These are phyloP conservation scores for Malbranchea zuffiana DNA, from an alignment of 2,329 filamentous ascomycete genomes.

Conservation along the genomic window DNA sequence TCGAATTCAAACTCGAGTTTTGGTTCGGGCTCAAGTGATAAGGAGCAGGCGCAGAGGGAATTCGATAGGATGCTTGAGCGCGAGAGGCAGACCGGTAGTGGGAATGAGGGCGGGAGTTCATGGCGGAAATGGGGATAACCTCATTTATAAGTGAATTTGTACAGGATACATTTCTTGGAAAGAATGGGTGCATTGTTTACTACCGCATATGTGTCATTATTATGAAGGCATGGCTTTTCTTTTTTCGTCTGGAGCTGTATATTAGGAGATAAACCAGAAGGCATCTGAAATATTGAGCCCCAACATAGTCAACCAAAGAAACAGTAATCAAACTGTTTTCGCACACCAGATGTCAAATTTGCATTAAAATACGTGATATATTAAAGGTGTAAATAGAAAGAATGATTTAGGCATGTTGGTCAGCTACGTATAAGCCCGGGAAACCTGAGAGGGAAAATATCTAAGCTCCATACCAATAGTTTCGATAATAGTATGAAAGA, in stretches of 20 bases:
- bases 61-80: constrained; percentile 36
- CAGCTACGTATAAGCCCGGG: too few relatives aligned
- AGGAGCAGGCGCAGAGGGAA: constrained; percentile 32
- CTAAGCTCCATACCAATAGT: too few relatives aligned
- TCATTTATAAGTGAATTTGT: too few relatives aligned
- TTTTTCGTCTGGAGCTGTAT: background rate
- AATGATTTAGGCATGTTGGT: too few relatives aligned
- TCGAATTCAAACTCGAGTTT: constrained; percentile 18
- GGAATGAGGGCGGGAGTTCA: constrained; percentile 9
- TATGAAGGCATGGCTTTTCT: background rate
- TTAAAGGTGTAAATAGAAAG: too few relatives aligned
- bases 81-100: constrained; percentile 24
- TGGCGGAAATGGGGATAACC: constrained; percentile 7
- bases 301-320: background rate
- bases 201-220: background rate
- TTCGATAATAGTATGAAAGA: too few relatives aligned
- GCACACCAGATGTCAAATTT: too few relatives aligned
- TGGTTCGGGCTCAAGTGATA: constrained; percentile 5
- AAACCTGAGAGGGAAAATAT: too few relatives aligned
- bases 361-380: too few relatives aligned
- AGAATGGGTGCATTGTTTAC: constrained; percentile 1
- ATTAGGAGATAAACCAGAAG: background rate
- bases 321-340: too few relatives aligned
- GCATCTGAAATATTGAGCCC: background rate
- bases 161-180: constrained; percentile 9